Conservation (phyloP, 1,284 basidiomycete species). For the Sutorius eximius region DNA sequence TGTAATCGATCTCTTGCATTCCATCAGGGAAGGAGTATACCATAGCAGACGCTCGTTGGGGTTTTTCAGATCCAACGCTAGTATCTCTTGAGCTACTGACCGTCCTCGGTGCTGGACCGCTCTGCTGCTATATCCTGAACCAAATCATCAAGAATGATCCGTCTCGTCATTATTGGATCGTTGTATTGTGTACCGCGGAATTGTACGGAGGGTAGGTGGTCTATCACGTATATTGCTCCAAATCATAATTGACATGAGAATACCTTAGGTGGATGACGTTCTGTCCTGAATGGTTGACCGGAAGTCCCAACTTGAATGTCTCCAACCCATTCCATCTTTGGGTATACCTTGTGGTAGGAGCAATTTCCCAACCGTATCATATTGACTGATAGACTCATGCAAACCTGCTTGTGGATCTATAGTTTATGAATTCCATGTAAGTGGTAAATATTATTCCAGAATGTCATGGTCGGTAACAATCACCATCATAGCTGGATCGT, state of each 20-base stretch:
- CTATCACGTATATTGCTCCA: background rate
- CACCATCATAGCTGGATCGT: conserved; percentile 64
- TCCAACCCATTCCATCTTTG: conserved; percentile 60
- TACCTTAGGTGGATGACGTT: conserved; percentile 76
- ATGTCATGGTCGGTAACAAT: conserved; percentile 14
- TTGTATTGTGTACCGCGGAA: conserved; percentile 73
- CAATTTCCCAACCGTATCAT: background rate
- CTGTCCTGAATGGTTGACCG: conserved; percentile 80
- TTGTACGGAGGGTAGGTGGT: conserved; percentile 68
- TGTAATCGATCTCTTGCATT: background rate
- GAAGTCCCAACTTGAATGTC: conserved; percentile 68
- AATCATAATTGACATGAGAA: background rate
- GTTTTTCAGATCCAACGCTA: conserved; percentile 70
- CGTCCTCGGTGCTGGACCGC: conserved; percentile 71
- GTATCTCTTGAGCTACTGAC: conserved; percentile 82
- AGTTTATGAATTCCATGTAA: conserved; percentile 81
- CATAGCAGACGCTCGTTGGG: conserved; percentile 80
- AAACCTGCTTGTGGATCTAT: background rate
- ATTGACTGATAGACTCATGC: conserved; percentile 3
- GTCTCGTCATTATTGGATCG: conserved; percentile 76
- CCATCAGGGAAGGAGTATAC: conserved; percentile 64
- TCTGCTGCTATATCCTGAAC: conserved; percentile 69
- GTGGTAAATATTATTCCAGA: conserved; percentile 26
- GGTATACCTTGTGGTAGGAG: conserved; percentile 54
- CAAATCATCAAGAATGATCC: conserved; percentile 64